phyloP scores from a whole-genome alignment of 2,329 filamentous ascomycete species.

The Aureobasidium melanogenum region DNA sequence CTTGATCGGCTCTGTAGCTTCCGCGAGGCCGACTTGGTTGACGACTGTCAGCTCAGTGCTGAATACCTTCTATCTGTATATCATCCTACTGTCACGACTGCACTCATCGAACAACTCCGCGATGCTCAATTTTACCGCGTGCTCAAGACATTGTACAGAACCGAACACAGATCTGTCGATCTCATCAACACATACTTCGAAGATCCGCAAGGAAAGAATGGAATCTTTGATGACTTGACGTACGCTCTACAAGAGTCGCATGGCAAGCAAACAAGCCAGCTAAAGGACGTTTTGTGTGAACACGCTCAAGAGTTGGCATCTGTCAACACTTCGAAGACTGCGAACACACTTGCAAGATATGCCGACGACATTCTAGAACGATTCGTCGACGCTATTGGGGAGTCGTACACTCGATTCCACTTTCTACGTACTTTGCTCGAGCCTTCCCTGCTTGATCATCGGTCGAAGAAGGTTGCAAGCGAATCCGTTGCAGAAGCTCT shows the following conservation, averaged over 20 bases:
- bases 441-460: constrained; percentile 29
- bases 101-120: constrained; percentile 67
- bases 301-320: constrained; percentile 59
- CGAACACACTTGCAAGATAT: constrained; percentile 54
- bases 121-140: constrained; percentile 83
- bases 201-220: constrained; percentile 65
- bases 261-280: constrained; percentile 63
- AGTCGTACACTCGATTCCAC: constrained; percentile 59
- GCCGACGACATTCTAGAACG: constrained; percentile 57
- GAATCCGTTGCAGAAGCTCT: constrained; percentile 25
- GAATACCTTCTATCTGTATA: constrained; percentile 93
- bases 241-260: constrained; percentile 61
- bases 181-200: constrained; percentile 77
- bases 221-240: constrained; percentile 69
- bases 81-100: constrained; percentile 72
- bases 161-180: constrained; percentile 69
- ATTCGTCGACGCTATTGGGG: constrained; percentile 53
- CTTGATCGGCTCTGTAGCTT: constrained; percentile 77
- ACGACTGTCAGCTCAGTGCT: constrained; percentile 93
- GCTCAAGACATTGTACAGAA: constrained; percentile 76
- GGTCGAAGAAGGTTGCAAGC: constrained; percentile 8
- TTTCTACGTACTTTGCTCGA: constrained; percentile 74
- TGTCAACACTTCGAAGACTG: constrained; percentile 57
- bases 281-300: constrained; percentile 57
- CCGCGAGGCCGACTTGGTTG: constrained; percentile 68